Conservation (phyloP, 176 grass and related monocot genomes). For the Oryza glaberrima region DNA sequence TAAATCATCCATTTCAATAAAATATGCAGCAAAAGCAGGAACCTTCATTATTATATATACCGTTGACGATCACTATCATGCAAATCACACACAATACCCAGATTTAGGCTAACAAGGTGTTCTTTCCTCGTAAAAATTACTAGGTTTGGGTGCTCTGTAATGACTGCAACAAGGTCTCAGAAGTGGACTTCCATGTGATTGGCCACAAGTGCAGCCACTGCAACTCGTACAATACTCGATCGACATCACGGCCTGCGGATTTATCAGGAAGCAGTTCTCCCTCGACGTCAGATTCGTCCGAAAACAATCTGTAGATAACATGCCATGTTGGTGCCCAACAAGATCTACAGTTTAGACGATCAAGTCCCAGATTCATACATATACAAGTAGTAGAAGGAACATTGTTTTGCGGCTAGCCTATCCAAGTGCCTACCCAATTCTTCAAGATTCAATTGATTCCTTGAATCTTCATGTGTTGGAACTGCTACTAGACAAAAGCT, state of each 20-base stretch:
- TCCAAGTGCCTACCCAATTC: background rate
- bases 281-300: constrained; percentile 44
- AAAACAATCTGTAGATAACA: constrained; percentile 49
- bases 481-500: background rate
- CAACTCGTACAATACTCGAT: constrained; percentile 80
- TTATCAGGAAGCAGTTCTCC: constrained; percentile 42
- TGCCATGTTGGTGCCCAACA: background rate
- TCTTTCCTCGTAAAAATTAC: constrained; percentile 2
- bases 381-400: constrained; percentile 23
- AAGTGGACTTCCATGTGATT: constrained; percentile 85
- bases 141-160: constrained; percentile 96
- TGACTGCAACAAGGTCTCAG: constrained; percentile 87
- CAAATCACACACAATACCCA: background rate
- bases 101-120: background rate
- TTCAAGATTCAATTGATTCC: constrained; percentile 45
- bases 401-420: constrained; percentile 24
- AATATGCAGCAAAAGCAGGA: background rate
- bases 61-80: background rate
- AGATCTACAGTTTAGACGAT: background rate
- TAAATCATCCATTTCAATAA: constrained; percentile 10
- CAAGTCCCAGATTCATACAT: constrained; percentile 28
- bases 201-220: constrained; percentile 92
- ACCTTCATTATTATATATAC: background rate
- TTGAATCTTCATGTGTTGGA: constrained; percentile 26
- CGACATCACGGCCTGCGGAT: constrained; percentile 55